A percentile compares a stretch with the other conserved stretches of the same genome.
phyloP scores from a whole-genome alignment of 2,329 filamentous ascomycete species.

The Magnaporthales sp. region DNA sequence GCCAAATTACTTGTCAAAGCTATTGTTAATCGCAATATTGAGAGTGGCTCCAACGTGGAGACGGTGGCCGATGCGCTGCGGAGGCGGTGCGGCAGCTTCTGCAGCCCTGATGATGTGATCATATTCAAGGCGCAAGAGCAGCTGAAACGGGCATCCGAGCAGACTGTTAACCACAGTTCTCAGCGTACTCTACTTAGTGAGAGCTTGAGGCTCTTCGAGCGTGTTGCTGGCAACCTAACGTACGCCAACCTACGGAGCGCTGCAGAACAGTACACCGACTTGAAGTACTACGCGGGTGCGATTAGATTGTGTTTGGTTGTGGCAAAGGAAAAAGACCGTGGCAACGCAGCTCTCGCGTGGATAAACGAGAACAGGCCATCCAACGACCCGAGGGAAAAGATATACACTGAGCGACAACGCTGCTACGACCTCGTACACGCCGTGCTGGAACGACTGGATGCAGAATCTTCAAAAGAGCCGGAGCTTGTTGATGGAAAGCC shows the following conservation, averaged over 20 bases:
- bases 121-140: constrained; percentile 98
- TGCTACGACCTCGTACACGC: constrained; percentile 85
- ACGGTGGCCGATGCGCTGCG: constrained; percentile 92
- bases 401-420: constrained; percentile 62
- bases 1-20: constrained; percentile 94
- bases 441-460: constrained; percentile 72
- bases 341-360: constrained; percentile 78
- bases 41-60: constrained; percentile 93
- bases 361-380: constrained; percentile 72
- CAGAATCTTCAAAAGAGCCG: constrained; percentile 57
- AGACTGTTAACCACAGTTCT: constrained; percentile 63
- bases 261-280: constrained; percentile 66
- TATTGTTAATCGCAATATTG: constrained; percentile 96
- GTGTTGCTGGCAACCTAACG: constrained; percentile 76
- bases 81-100: constrained; percentile 91
- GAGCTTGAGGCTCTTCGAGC: constrained; percentile 78
- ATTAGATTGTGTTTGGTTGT: constrained; percentile 81
- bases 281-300: constrained; percentile 89
- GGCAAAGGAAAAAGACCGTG: constrained; percentile 76
- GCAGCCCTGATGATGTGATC: constrained; percentile 91
- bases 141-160: constrained; percentile 78
- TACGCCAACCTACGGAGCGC: constrained; percentile 73
- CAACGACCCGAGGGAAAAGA: constrained; percentile 58
- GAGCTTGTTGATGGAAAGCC: constrained; percentile 70
- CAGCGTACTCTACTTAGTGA: constrained; percentile 78